Percentiles rank a stretch among this genome's conserved stretches.
Conservation (phyloP, 768 basidiomycete genomes). For the Xerocomellus intermedius region DNA sequence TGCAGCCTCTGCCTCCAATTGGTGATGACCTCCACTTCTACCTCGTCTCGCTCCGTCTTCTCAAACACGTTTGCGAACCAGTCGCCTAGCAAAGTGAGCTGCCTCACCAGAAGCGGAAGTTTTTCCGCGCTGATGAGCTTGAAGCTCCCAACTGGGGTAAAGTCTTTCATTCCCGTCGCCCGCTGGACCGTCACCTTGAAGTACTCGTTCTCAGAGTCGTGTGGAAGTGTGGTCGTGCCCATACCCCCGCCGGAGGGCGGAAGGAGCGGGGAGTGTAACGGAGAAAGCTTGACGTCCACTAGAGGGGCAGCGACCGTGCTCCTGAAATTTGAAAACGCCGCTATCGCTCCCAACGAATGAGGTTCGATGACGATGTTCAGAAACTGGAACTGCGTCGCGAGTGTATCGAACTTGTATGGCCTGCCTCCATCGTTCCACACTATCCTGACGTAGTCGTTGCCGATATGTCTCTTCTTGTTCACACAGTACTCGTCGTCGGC, state of each 20-base stretch:
- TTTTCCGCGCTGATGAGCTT: constrained; percentile 90
- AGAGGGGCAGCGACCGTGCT: not conserved
- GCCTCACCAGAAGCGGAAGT: constrained; percentile 83
- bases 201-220: constrained; percentile 87
- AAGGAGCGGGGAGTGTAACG: constrained; percentile 19
- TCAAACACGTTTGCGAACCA: constrained; percentile 87
- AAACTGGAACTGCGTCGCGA: constrained; percentile 92
- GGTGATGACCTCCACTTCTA: constrained; percentile 74
- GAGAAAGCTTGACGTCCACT: constrained; percentile 18
- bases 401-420: constrained; percentile 87
- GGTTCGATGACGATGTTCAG: constrained; percentile 97
- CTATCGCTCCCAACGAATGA: constrained; percentile 79
- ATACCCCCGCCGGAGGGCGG: constrained; percentile 9
- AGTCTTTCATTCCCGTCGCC: constrained; percentile 89
- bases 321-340: constrained; percentile 74
- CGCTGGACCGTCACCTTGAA: constrained; percentile 93
- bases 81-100: constrained; percentile 83
- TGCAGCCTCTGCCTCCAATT: constrained; percentile 86
- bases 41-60: constrained; percentile 68
- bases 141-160: constrained; percentile 88
- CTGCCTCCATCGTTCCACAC: constrained; percentile 97
- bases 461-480: constrained; percentile 93
- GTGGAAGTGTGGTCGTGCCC: constrained; percentile 7
- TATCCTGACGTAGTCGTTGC: constrained; percentile 95
- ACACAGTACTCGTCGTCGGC: constrained; percentile 65